Evolutionary conservation across 768 basidiomycete species (phyloP).

Genomic region (Epithele typhae): DNA sequence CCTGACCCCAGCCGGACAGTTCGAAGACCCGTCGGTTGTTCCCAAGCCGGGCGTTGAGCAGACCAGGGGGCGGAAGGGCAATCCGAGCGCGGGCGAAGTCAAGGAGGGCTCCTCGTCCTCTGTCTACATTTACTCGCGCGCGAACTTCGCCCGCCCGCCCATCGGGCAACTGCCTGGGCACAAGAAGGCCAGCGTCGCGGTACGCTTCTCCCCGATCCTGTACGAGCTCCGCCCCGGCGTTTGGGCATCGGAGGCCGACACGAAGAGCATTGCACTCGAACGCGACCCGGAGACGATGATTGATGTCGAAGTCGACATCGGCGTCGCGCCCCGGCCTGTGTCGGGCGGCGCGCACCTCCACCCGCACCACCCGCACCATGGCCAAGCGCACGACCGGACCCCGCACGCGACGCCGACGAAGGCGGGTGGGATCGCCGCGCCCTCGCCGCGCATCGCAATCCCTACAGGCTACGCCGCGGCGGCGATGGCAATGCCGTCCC

Average conservation of each 20-base stretch:
- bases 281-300: slow-evolving; percentile 58
- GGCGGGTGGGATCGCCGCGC: slow-evolving; percentile 34
- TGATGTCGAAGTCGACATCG: slow-evolving; percentile 54
- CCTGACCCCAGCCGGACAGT: slow-evolving; percentile 94
- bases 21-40: slow-evolving; percentile 80
- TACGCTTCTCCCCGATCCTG: slow-evolving; percentile 88
- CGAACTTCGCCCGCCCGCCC: slow-evolving; percentile 89
- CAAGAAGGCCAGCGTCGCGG: slow-evolving; percentile 92
- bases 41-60: slow-evolving; percentile 36
- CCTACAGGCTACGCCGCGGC: slow-evolving; percentile 1
- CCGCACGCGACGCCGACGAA: slow-evolving; percentile 11
- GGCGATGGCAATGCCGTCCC: slow-evolving; percentile 40
- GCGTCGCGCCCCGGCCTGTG: slow-evolving; percentile 10
- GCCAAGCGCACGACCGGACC: not conserved
- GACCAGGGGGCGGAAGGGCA: slow-evolving; percentile 53
- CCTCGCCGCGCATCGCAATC: slow-evolving; percentile 41
- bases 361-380: not conserved
- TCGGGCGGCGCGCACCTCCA: slow-evolving; percentile 10
- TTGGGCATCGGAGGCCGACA: slow-evolving; percentile 32
- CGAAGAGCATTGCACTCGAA: slow-evolving; percentile 61
- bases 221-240: slow-evolving; percentile 81
- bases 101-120: slow-evolving; percentile 39
- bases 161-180: slow-evolving; percentile 95
- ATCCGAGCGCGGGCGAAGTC: slow-evolving; percentile 37
- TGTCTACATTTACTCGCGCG: slow-evolving; percentile 94